A percentile compares a stretch with the other conserved stretches of the same genome.
Conservation (phyloP, 2,329 filamentous ascomycete genomes). For the Boeremia lycopersici region DNA sequence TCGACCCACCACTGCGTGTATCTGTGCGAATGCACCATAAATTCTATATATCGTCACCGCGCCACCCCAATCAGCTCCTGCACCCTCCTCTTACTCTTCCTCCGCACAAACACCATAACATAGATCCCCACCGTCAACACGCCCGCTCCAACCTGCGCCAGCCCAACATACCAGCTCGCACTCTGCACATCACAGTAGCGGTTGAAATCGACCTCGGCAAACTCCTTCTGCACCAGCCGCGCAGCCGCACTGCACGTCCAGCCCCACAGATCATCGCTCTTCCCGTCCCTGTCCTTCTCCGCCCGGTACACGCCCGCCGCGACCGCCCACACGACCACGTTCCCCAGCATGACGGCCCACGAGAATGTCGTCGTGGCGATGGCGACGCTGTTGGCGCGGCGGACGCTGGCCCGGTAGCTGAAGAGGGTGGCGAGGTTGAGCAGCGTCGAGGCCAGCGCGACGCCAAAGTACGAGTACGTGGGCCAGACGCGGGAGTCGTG, state of each 20-base stretch:
- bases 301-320: constrained; percentile 43
- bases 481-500: constrained; percentile 47
- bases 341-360: constrained; percentile 36
- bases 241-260: constrained; percentile 49
- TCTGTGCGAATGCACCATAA: too few species aligned
- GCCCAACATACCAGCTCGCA: constrained; percentile 43
- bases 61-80: constrained; percentile 5
- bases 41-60: too few species aligned
- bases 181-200: constrained; percentile 46
- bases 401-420: constrained; percentile 39
- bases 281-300: constrained; percentile 45
- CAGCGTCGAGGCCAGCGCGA: constrained; percentile 38
- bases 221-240: constrained; percentile 45
- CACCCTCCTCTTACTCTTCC: constrained; percentile 39
- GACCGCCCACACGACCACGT: constrained; percentile 47
- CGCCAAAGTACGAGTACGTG: constrained; percentile 49
- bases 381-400: constrained; percentile 43
- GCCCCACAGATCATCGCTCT: constrained; percentile 50
- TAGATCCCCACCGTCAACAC: constrained; percentile 41
- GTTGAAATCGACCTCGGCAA: constrained; percentile 46
- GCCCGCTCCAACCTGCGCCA: constrained; percentile 41
- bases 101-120: constrained; percentile 35
- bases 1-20: too few species aligned
- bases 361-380: constrained; percentile 36
- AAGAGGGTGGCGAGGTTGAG: constrained; percentile 46